Evolutionary conservation across 352 stramenopile species (phyloP).

Genomic region (Blastocystis sp.): DNA sequence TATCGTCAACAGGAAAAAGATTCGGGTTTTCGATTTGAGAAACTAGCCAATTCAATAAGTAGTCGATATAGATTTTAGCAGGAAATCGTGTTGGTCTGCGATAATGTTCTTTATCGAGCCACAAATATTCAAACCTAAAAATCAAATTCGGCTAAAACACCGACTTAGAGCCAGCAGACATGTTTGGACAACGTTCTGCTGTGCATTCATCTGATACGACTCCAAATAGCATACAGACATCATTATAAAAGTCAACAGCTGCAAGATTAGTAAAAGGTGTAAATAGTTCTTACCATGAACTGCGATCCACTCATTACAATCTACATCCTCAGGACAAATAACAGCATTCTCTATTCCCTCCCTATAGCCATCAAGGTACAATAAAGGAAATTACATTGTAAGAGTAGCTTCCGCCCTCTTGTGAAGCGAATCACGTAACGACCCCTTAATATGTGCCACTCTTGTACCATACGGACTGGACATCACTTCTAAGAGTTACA

Average conservation of each 20-base stretch:
- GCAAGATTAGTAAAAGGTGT: background rate
- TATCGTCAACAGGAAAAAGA: background rate
- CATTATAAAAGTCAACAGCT: slow-evolving; percentile 56
- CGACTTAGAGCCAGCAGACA: slow-evolving; percentile 37
- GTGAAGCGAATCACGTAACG: slow-evolving; percentile 32
- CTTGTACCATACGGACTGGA: background rate
- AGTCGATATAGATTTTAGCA: slow-evolving; percentile 31
- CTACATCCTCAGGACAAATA: slow-evolving; percentile 40
- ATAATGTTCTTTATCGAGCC: slow-evolving; percentile 14
- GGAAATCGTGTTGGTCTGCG: background rate
- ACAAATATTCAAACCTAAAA: slow-evolving; percentile 42
- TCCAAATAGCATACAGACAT: slow-evolving; percentile 38
- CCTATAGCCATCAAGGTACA: background rate
- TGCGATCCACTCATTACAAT: slow-evolving; percentile 49
- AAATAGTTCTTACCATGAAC: background rate
- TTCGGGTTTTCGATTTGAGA: background rate
- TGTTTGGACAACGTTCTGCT: background rate
- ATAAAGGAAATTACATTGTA: background rate
- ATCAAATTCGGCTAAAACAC: background rate
- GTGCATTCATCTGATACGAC: slow-evolving; percentile 36
- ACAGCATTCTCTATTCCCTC: slow-evolving; percentile 8
- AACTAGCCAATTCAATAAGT: slow-evolving; percentile 51
- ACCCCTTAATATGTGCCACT: background rate
- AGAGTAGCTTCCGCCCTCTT: slow-evolving; percentile 4
- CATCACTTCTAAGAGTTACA: background rate